phyloP scores from a whole-genome alignment of 345 rosid genomes.

The Combretum micranthum region DNA sequence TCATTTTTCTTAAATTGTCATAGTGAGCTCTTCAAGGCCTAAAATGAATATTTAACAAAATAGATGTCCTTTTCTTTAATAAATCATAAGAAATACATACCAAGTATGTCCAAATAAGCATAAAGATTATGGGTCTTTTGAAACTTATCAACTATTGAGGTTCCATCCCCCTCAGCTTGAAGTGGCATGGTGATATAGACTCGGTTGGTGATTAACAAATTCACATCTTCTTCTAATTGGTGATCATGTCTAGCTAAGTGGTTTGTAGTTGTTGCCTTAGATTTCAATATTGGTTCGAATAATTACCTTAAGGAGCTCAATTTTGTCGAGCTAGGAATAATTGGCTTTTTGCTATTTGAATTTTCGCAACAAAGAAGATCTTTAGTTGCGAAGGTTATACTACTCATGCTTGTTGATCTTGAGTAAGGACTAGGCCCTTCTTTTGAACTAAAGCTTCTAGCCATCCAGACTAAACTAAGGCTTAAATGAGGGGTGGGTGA shows the following conservation, averaged over 20 bases:
- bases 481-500: constrained; percentile 71
- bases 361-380: constrained; percentile 24
- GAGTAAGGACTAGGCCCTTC: constrained; percentile 46
- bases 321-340: constrained; percentile 32
- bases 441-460: constrained; percentile 70
- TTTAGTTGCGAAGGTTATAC: constrained; percentile 39
- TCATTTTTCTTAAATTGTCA: no score
- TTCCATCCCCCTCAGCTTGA: constrained; percentile 26
- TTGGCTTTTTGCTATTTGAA: constrained; percentile 31
- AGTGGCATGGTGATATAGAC: constrained; percentile 13
- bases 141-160: constrained; percentile 20
- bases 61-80: no score
- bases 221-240: constrained; percentile 17
- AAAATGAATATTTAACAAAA: no score
- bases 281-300: constrained; percentile 59
- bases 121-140: no score
- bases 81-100: no score
- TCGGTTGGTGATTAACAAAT: constrained; percentile 22
- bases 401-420: constrained; percentile 35
- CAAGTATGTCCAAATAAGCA: no score
- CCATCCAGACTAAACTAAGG: constrained; percentile 64
- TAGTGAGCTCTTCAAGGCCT: no score
- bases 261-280: constrained; percentile 25
- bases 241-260: constrained; percentile 28
- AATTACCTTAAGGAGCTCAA: constrained; percentile 73